Percentiles rank a stretch among this genome's conserved stretches.
phyloP scores from a whole-genome alignment of 495 filamentous ascomycete species.

The Podospora bellae-mahoneyi region DNA sequence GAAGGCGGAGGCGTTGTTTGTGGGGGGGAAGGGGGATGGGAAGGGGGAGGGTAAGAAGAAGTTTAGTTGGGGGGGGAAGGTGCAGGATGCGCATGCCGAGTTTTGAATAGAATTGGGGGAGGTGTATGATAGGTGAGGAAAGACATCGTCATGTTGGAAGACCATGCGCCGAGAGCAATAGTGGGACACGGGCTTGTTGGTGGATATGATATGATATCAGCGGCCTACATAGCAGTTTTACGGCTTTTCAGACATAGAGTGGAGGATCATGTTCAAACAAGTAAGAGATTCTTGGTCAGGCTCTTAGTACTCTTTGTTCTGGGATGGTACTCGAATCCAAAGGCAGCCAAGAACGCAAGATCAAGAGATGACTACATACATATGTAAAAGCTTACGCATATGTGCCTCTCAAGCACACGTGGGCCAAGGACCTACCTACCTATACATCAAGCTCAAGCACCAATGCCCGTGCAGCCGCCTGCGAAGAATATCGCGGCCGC shows the following conservation, averaged over 20 bases:
- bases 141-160: not conserved
- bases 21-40: constrained; percentile 37
- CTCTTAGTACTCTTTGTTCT: no score
- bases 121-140: not conserved
- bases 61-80: constrained; percentile 4
- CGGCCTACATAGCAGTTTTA: not conserved
- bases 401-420: no score
- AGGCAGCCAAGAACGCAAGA: no score
- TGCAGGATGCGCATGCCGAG: constrained; percentile 2
- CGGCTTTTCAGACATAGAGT: not conserved
- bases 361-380: no score
- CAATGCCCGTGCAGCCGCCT: not conserved
- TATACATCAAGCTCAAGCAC: not conserved
- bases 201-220: not conserved
- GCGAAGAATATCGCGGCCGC: not conserved
- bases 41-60: constrained; percentile 7
- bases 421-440: not conserved
- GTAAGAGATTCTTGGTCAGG: not conserved
- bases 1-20: constrained; percentile 60
- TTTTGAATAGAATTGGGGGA: not conserved
- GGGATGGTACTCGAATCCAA: no score
- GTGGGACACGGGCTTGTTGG: not conserved
- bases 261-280: not conserved
- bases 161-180: not conserved
- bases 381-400: no score